A percentile compares a stretch with the other conserved stretches of the same genome.
phyloP scores from a whole-genome alignment of 75 land plant genomes.

The Pseudotsuga menziesii region DNA sequence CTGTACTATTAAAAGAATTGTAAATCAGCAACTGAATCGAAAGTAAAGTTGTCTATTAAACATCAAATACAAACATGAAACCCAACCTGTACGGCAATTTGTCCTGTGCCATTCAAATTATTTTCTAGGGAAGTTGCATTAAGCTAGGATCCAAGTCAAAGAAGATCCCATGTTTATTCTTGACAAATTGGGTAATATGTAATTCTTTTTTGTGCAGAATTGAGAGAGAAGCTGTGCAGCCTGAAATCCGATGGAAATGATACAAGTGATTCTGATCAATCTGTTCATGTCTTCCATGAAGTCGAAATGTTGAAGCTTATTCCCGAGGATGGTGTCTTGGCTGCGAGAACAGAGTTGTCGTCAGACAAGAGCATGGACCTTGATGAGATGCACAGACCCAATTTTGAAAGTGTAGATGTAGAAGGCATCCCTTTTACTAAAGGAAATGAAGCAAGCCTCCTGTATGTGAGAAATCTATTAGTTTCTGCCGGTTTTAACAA shows the following conservation, averaged over 20 bases:
- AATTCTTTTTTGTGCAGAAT: background rate
- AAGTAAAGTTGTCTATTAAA: background rate
- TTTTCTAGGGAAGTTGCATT: background rate
- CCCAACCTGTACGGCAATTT: background rate
- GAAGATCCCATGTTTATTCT: background rate
- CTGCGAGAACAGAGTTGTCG: background rate
- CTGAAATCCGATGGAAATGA: background rate
- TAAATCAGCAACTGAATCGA: background rate
- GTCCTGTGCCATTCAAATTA: background rate
- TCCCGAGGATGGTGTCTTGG: background rate
- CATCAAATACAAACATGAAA: background rate
- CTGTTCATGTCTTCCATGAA: background rate
- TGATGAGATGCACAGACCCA: background rate
- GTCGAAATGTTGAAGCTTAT: background rate
- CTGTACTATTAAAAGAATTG: background rate
- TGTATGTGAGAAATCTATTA: background rate
- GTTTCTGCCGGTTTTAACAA: constrained; percentile 1
- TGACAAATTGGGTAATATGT: background rate
- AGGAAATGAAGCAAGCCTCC: background rate
- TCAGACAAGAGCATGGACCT: background rate
- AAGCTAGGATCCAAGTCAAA: background rate
- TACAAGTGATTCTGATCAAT: background rate
- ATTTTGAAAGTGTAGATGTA: background rate
- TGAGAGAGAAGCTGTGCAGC: background rate
- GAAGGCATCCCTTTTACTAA: background rate